Evolutionary conservation across 345 rosid species (phyloP).

Genomic region (Abelmoschus esculentus): DNA sequence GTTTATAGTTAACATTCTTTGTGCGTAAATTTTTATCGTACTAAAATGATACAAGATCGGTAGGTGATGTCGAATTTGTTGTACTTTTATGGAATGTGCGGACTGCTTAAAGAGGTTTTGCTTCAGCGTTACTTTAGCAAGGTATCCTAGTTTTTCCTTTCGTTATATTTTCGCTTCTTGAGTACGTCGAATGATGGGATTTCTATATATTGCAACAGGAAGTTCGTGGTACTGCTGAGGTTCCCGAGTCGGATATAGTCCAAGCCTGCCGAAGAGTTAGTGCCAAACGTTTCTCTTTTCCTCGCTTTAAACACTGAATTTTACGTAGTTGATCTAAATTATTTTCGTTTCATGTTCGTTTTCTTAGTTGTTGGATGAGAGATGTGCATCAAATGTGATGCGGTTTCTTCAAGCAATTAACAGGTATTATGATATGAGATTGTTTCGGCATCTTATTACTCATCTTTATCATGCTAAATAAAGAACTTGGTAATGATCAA

Average conservation of each 20-base stretch:
- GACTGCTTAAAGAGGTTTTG: constrained; percentile 66
- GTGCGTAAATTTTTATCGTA: not conserved
- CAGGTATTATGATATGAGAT: constrained; percentile 23
- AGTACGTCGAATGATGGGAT: constrained; percentile 9
- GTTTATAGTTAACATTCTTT: not conserved
- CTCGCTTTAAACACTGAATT: not conserved
- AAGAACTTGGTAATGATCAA: not conserved
- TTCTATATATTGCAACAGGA: constrained; percentile 43
- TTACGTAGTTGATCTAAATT: not conserved
- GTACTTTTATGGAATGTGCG: constrained; percentile 86
- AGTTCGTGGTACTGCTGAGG: constrained; percentile 69
- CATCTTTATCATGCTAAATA: not conserved
- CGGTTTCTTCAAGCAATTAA: constrained; percentile 68
- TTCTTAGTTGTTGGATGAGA: constrained; percentile 74
- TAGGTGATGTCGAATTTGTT: constrained; percentile 67
- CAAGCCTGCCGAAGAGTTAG: constrained; percentile 83
- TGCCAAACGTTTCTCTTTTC: not conserved
- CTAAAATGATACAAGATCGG: constrained; percentile 5
- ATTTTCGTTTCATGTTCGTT: constrained; percentile 7
- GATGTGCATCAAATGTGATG: constrained; percentile 62
- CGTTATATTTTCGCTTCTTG: not conserved
- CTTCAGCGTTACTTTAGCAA: constrained; percentile 91
- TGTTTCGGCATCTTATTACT: not conserved
- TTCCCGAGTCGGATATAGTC: constrained; percentile 87
- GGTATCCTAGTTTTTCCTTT: constrained; percentile 33